Base-by-base conservation (phyloP, 305 asterid genomes). In the Fraxinus nigra region DNA sequence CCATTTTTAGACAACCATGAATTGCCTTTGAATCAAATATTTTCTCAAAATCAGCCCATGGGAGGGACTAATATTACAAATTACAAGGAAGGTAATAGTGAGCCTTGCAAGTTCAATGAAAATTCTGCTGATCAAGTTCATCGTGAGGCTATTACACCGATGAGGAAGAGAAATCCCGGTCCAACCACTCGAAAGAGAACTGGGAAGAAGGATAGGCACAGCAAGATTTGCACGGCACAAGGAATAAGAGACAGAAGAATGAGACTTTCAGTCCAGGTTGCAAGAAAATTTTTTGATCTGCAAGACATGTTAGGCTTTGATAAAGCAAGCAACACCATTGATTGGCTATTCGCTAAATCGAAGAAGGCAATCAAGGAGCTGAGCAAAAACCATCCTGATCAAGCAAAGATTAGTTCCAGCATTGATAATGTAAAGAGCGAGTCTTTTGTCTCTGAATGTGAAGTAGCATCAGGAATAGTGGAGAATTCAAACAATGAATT, bases 191-290 rank as follows among this genome's bases (percentile, higher is more conserved):
- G 80, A 34, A 78, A 78, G 80, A 65, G 76, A 11, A 38, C 63
- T 1, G 82, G 33, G 63, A 86, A 84, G 88, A 89, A 87, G 70
- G 92, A 89, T 37, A 46, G 92, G 69, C 92, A 89, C 88, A 87
- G 91, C 86, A 89, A 89, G 85, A 89, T 89, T 79, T 24, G 81
- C 56, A 89, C 92, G 0, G 88, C 89, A 2, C 89, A 85, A 3
- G 92, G 92, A 16, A 87, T 84, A 7, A 75, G 92, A 16, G 92
- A 87, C 85, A 48, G 92, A 1, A 18, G 92, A 72, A 86, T 89
- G 89, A 79, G 92, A 28, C 78, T 89, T 43, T 89, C 92, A n/a
- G 80, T 89, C 0, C 89, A 87, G 7, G 79, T 89, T 13, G 92
- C 92, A 0, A 32, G 88, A 2, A 82, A 73, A 11, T 89, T 89